Evolutionary conservation across 2,329 filamentous ascomycete species (phyloP).

Genomic region (Fusarium newnesense): DNA sequence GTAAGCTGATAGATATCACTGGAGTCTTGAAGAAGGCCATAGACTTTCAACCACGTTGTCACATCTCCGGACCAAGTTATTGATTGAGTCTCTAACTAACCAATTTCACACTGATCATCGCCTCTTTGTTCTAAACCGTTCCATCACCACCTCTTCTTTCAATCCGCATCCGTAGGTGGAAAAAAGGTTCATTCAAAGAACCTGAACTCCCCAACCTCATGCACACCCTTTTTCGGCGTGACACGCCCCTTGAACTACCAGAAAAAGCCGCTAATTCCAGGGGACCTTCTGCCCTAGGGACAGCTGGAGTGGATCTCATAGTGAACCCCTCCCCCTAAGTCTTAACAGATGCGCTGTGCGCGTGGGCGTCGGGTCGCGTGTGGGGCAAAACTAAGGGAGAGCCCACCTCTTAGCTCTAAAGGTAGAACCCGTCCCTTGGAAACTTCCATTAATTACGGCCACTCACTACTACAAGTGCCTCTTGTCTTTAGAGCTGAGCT

Average conservation of each 20-base stretch:
- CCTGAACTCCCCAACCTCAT: conserved; percentile 7
- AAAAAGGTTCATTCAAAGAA: conserved; percentile 13
- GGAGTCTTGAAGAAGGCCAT: conserved; percentile 3
- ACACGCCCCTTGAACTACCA: neutral
- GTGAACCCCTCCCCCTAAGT: conserved; percentile 9
- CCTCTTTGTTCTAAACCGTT: neutral
- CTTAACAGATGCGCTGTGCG: conserved; percentile 21
- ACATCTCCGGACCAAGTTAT: conserved; percentile 18
- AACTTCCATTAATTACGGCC: conserved; percentile 32
- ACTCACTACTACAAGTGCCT: conserved; percentile 1
- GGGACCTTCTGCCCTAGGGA: conserved; percentile 25
- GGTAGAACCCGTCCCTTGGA: conserved; percentile 29
- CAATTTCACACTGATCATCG: neutral
- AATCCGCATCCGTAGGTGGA: conserved; percentile 4
- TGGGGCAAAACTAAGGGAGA: conserved; percentile 23
- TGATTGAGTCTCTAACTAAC: neutral
- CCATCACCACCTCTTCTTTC: neutral
- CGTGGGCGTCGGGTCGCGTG: conserved; percentile 8
- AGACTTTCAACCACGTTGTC: conserved; percentile 9
- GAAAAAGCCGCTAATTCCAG: conserved; percentile 27
- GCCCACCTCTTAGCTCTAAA: conserved; percentile 14
- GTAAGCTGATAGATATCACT: too few relatives aligned
- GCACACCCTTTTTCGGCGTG: conserved; percentile 6
- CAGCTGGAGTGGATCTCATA: conserved; percentile 7
- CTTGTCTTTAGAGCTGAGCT: conserved; percentile 19